Conservation (phyloP, 208 protist species). For the Trypanosomatidae sp. region DNA sequence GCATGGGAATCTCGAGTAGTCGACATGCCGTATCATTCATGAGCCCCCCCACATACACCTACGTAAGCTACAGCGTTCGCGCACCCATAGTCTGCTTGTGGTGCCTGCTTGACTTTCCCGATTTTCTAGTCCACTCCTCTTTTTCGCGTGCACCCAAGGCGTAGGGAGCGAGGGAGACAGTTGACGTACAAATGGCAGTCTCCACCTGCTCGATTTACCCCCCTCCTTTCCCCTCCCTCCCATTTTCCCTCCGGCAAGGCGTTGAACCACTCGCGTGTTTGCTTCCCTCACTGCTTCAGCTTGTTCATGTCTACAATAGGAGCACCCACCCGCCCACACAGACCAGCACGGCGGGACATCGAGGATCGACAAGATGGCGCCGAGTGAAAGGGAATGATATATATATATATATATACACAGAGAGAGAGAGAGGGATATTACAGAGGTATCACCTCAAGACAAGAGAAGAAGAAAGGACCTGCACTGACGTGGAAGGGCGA, state of each 20-base stretch:
- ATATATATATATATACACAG: not conserved
- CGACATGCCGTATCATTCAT: not conserved
- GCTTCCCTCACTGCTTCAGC: not conserved
- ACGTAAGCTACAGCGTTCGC: not conserved
- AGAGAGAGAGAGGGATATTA: not conserved
- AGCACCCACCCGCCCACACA: not conserved
- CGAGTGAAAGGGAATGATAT: not conserved
- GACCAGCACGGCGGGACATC: not conserved
- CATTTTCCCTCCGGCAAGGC: not conserved
- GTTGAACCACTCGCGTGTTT: not conserved
- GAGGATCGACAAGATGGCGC: not conserved
- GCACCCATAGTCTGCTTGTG: not conserved
- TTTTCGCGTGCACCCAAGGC: not conserved
- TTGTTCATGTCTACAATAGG: not conserved
- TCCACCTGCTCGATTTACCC: no score
- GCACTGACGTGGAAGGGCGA: not conserved
- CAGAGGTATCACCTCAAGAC: not conserved
- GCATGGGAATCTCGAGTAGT: not conserved
- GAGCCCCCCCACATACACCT: not conserved
- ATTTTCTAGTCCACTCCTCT: not conserved
- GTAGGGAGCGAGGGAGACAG: not conserved
- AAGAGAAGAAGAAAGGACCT: not conserved
- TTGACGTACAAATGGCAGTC: not conserved
- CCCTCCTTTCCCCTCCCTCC: not conserved
- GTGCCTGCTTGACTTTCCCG: not conserved